These are phyloP conservation scores for Lactarius indigo DNA, from an alignment of 768 basidiomycete species.

Conservation along the genomic window DNA sequence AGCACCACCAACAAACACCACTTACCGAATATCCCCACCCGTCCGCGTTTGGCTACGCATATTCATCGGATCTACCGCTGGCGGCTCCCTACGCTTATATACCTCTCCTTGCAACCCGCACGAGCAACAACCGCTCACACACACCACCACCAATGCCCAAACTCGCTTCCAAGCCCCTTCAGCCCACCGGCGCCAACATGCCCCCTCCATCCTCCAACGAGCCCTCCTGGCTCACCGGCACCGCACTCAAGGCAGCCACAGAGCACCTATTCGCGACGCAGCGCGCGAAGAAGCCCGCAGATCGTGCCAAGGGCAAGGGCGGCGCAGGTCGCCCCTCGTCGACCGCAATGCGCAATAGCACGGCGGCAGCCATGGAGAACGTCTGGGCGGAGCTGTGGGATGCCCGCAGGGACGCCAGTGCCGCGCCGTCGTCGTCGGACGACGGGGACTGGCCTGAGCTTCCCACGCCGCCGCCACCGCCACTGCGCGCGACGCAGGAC, in stretches of 20 bases:
- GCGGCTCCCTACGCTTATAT: conserved; percentile 9
- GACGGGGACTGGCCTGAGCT: conserved; percentile 21
- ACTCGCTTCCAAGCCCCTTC: conserved; percentile 15
- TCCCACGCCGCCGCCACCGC: background rate
- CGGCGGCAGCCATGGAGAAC: background rate
- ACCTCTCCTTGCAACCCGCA: background rate
- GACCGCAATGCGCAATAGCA: background rate
- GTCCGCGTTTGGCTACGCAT: conserved; percentile 5
- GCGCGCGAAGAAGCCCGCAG: conserved; percentile 24
- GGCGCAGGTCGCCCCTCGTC: background rate
- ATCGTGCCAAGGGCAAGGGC: conserved; percentile 24
- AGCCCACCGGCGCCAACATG: background rate
- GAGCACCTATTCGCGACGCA: conserved; percentile 21
- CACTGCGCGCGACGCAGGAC: conserved; percentile 15
- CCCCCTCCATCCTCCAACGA: background rate
- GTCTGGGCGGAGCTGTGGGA: conserved; percentile 20
- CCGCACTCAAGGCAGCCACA: conserved; percentile 17
- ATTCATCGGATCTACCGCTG: conserved; percentile 25
- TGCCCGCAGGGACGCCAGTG: background rate
- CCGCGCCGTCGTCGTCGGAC: background rate
- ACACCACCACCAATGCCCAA: conserved; percentile 17
- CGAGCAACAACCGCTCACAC: background rate
- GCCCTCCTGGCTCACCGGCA: conserved; percentile 11
- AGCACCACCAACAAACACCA: background rate
- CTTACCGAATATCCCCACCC: background rate